Base-by-base conservation (phyloP, 192 early-diverging fungal species). In the Coemansia sp. region DNA sequence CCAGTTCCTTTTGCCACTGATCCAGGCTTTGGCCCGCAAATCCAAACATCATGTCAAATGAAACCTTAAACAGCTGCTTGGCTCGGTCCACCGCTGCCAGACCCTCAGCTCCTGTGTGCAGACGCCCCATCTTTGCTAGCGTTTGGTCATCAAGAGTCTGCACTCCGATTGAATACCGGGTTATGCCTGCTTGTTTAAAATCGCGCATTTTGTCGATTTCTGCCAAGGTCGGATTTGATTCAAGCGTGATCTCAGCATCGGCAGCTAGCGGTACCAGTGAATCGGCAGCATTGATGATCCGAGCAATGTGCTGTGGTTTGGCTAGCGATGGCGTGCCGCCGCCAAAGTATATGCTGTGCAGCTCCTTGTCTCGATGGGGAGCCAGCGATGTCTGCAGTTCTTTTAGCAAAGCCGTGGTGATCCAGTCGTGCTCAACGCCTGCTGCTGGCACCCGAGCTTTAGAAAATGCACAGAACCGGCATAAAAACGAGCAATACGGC, bases 301-400 rank as follows among this genome's bases (percentile, higher is more conserved):
- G 58, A 6, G 18, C 65, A 17, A 79, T 47, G 36, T 60, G 11
- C 11, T 17, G 38, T 1, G 71, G 71, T n/a, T 41, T 56, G n/a
- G 79, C 66, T n/a, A 83, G 62, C 43, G 68, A 69, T 11, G 82
- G 82, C 23, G 82, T 82, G 36, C 82, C 82, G 23, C 82, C 82
- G 56, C 82, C 82, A 76, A 84, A 82, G 54, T 82, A 80, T 18
- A 77, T 62, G 49, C 63, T 71, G 17, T 30, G 53, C 3, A 80
- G 48, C 23, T 18, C 20, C n/a, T 58, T 65, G 40, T 51, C 45
- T 16, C 11, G 51, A 45, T 71, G 55, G 21, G 58, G 44, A 1
- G 53, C 43, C 38, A 75, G 48, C n/a, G 38, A 37, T 11, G 64
- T 65, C 11, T 26, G 26, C 5, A 74, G 63, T 52, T 70, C 70